Evolutionary conservation across 1,284 basidiomycete genomes (phyloP).

Genomic region (Puccinia novopanici): DNA sequence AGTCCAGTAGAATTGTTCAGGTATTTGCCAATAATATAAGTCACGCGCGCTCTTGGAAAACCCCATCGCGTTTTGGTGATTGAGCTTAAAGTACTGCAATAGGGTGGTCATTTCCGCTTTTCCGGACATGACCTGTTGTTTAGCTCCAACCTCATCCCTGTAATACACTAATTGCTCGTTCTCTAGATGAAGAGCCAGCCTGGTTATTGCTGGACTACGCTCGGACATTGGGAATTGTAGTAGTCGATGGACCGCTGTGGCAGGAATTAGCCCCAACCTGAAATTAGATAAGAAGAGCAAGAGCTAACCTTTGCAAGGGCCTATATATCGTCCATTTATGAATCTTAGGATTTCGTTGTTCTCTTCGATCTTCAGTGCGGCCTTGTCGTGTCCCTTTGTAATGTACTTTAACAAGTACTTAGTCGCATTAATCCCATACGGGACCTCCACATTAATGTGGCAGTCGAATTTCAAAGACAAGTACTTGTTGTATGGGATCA

Average conservation of each 20-base stretch:
- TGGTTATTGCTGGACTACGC: no score
- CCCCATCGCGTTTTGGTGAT: neutral
- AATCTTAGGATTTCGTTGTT: constrained; percentile 60
- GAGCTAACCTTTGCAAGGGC: constrained; percentile 6
- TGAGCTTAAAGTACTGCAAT: neutral
- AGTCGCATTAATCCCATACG: no score
- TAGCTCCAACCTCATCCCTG: neutral
- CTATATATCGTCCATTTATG: constrained; percentile 61
- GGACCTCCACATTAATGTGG: no score
- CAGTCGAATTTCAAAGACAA: no score
- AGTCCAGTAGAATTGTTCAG: neutral
- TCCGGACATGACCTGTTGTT: neutral
- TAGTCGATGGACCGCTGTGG: neutral
- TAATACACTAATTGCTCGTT: constrained; percentile 9
- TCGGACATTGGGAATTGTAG: no score
- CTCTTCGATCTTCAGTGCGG: no score
- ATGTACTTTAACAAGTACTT: constrained; percentile 41
- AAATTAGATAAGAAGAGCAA: no score
- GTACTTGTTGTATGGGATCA: no score
- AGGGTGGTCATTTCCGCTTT: neutral
- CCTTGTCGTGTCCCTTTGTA: neutral
- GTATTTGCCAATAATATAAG: neutral
- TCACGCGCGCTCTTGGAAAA: neutral
- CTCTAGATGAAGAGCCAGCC: constrained; percentile 7
- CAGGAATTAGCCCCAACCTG: no score